Base-by-base conservation (phyloP, 371 early-diverging fungal genomes). In the Sporodiniella umbellata region DNA sequence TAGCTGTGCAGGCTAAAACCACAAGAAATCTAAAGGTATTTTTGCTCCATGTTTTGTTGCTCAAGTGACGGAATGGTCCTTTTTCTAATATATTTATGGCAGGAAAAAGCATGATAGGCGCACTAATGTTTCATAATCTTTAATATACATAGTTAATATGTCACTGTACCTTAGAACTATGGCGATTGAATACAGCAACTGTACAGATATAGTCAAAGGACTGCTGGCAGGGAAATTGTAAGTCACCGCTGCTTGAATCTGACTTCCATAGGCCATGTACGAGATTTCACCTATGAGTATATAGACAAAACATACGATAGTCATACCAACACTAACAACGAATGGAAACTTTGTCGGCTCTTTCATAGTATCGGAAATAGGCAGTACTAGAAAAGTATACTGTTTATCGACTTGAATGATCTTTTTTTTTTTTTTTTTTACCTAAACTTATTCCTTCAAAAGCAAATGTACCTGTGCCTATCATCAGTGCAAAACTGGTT, bases 401-500 rank as follows among this genome's bases (percentile, higher is more conserved):
- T 28, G 30, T 28, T 28, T 28, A 28, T 28, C 4, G 10, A 28
- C 10, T 28, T 28, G 4, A 10, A 19, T 1, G 7, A 28, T 28
- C 30, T 28, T 28, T 28, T 28, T 28, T 28, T 28, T 28, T 28
- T 28, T 7, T 28, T 28, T 21, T 25, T 15, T 4, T 56, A 56
- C 45, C 56, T 44, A 55, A 26, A 3, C 89, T 85, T 52, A 88
- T 84, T 24, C 92, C 89, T 60, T 91, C 91, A 58, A 88, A 91
- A 0, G 86, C 82, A 63, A 85, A 91, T 42, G 85, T 76, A 22
- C 87, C 84, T 4, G 89, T 89, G n/a, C 89, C 88, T 52, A 89
- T 79, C 64, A 86, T 85, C 19, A 90, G 65, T 4, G 83, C 76
- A 61, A 88, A 85, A 24, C 71, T 67, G 21, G 72, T 58, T 14